Evolutionary conservation across 2,329 filamentous ascomycete species (phyloP).

Genomic region (Clonostachys solani): DNA sequence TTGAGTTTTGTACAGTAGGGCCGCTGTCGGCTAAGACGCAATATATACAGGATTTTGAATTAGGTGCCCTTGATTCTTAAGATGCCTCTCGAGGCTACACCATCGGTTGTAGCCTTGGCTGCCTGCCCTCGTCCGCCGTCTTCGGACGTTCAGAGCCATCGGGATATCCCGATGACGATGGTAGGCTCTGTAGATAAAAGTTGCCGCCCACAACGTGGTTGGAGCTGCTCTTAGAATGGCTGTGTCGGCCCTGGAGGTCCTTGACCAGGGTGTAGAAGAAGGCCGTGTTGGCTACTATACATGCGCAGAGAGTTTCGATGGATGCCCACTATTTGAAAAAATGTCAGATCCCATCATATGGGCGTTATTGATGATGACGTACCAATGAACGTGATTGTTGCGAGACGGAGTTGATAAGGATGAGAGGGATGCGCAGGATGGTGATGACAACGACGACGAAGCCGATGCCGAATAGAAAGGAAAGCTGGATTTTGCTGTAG

Average conservation of each 20-base stretch:
- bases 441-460: slow-evolving; percentile 18
- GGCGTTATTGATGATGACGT: not conserved
- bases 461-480: slow-evolving; percentile 17
- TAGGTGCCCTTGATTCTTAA: no score
- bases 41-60: no score
- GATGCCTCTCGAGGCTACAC: no score
- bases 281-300: slow-evolving; percentile 20
- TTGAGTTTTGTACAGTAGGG: no score
- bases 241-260: slow-evolving; percentile 16
- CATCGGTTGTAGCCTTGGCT: no score
- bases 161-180: not conserved
- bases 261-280: slow-evolving; percentile 20
- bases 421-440: slow-evolving; percentile 19
- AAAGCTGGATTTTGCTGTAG: slow-evolving; percentile 10
- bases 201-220: not conserved
- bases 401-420: slow-evolving; percentile 17
- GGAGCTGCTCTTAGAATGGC: slow-evolving; percentile 1
- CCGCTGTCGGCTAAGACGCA: no score
- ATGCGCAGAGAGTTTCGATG: slow-evolving; percentile 23
- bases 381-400: slow-evolving; percentile 13
- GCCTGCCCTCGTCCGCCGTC: no score
- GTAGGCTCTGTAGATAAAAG: slow-evolving; percentile 6
- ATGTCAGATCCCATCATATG: not conserved
- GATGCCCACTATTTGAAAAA: slow-evolving; percentile 17
- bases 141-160: no score